Percentiles rank a stretch among this genome's conserved stretches.
These are phyloP conservation scores for Lecanicillium sp. DNA, from an alignment of 2,329 filamentous ascomycete species.

Conservation along the genomic window DNA sequence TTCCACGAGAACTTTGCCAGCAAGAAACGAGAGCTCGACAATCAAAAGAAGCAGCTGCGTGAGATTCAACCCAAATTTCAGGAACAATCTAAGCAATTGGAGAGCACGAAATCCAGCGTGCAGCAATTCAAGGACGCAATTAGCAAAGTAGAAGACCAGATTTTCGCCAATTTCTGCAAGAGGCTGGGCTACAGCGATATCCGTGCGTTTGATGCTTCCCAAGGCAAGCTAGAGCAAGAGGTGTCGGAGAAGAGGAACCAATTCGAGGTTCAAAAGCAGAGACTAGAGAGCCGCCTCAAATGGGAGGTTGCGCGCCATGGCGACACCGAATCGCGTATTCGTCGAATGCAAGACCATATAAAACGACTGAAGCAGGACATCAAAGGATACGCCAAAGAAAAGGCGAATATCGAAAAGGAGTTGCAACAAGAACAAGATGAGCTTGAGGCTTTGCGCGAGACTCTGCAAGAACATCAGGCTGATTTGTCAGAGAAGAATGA, in stretches of 20 bases:
- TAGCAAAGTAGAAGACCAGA: slow-evolving; percentile 74
- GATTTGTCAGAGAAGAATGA: slow-evolving; percentile 63
- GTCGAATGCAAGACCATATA: slow-evolving; percentile 57
- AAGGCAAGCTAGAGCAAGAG: slow-evolving; percentile 87
- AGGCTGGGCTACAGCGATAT: slow-evolving; percentile 83
- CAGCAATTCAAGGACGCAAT: slow-evolving; percentile 55
- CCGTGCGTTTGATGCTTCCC: slow-evolving; percentile 86
- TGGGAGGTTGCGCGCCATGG: slow-evolving; percentile 47
- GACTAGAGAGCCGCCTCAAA: slow-evolving; percentile 54
- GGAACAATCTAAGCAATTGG: slow-evolving; percentile 62
- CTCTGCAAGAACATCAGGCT: slow-evolving; percentile 60
- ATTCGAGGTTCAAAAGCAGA: slow-evolving; percentile 77
- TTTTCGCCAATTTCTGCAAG: slow-evolving; percentile 81
- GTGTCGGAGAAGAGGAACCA: slow-evolving; percentile 78
- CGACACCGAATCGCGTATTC: slow-evolving; percentile 61
- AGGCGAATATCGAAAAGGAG: slow-evolving; percentile 64
- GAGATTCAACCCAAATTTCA: slow-evolving; percentile 73
- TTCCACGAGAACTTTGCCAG: slow-evolving; percentile 77
- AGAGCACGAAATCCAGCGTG: slow-evolving; percentile 44
- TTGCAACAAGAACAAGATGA: slow-evolving; percentile 68
- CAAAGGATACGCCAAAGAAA: slow-evolving; percentile 61
- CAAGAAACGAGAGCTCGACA: slow-evolving; percentile 74
- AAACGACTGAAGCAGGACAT: slow-evolving; percentile 63
- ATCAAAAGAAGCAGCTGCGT: slow-evolving; percentile 63
- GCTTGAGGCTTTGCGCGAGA: slow-evolving; percentile 66